Conservation (phyloP, 495 filamentous ascomycete genomes). For the Aspergillus nanangensis region DNA sequence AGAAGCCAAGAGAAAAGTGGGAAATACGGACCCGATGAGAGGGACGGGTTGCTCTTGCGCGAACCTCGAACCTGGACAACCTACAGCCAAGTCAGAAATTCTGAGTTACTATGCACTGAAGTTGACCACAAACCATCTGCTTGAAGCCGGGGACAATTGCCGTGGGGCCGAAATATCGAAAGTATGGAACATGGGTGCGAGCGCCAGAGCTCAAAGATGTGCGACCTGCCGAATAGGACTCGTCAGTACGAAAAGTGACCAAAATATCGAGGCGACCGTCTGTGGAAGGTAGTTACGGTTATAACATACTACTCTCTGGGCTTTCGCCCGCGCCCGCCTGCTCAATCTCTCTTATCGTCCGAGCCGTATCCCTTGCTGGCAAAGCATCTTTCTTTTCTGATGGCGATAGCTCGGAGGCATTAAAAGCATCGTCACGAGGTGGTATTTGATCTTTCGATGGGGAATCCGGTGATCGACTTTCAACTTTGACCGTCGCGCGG, state of each 20-base stretch:
- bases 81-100: slow-evolving; percentile 15
- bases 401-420: slow-evolving; percentile 15
- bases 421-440: slow-evolving; percentile 7
- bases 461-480: slow-evolving; percentile 29
- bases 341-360: slow-evolving; percentile 28
- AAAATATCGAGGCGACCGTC: background rate
- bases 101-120: background rate
- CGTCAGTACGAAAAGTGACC: slow-evolving; percentile 11
- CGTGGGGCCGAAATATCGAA: slow-evolving; percentile 82
- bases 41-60: slow-evolving; percentile 43
- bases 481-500: slow-evolving; percentile 14
- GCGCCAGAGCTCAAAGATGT: slow-evolving; percentile 36
- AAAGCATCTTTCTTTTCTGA: slow-evolving; percentile 17
- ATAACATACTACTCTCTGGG: slow-evolving; percentile 37
- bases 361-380: slow-evolving; percentile 16
- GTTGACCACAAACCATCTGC: slow-evolving; percentile 60
- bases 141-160: slow-evolving; percentile 91
- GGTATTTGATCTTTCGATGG: slow-evolving; percentile 8
- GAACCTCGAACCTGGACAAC: slow-evolving; percentile 62
- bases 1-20: background rate
- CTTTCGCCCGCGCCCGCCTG: slow-evolving; percentile 26
- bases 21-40: slow-evolving; percentile 38
- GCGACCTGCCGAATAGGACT: slow-evolving; percentile 19
- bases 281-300: too few species aligned
- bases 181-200: slow-evolving; percentile 75